phyloP scores from a whole-genome alignment of 495 filamentous ascomycete species.

The Penicillium argentinense region DNA sequence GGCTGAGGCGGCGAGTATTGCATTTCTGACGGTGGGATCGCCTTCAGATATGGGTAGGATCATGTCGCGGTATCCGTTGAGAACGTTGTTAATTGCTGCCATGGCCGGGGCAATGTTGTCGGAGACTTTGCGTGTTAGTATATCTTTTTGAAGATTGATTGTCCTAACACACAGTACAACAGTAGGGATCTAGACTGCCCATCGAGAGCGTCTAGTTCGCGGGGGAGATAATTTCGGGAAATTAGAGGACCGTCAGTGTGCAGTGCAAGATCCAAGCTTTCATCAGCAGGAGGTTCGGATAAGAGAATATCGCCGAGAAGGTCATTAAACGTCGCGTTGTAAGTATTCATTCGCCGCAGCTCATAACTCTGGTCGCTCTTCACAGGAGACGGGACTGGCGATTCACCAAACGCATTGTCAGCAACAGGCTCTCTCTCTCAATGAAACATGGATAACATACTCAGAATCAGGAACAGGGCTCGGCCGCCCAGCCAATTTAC shows the following conservation, averaged over 20 bases:
- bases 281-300: not conserved
- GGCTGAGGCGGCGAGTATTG: slow-evolving; percentile 1
- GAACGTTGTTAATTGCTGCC: slow-evolving; percentile 2
- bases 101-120: slow-evolving; percentile 2
- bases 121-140: not conserved
- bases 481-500: not conserved
- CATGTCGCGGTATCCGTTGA: slow-evolving; percentile 4
- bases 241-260: not conserved
- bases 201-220: not conserved
- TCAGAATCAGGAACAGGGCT: not conserved
- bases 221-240: not conserved
- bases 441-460: too few species aligned
- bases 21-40: not conserved
- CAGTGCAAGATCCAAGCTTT: not conserved
- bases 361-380: not conserved
- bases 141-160: not conserved
- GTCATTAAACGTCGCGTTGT: not conserved
- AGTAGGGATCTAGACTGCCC: slow-evolving; percentile 1
- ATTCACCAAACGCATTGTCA: not conserved
- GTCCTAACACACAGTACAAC: not conserved
- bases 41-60: not conserved
- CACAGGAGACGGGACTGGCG: too few species aligned
- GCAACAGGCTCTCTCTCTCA: too few species aligned
- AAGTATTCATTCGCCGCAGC: not conserved
- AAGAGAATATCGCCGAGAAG: not conserved